phyloP scores from a whole-genome alignment of 805 yeast genomes.

The Candida schatavii region DNA sequence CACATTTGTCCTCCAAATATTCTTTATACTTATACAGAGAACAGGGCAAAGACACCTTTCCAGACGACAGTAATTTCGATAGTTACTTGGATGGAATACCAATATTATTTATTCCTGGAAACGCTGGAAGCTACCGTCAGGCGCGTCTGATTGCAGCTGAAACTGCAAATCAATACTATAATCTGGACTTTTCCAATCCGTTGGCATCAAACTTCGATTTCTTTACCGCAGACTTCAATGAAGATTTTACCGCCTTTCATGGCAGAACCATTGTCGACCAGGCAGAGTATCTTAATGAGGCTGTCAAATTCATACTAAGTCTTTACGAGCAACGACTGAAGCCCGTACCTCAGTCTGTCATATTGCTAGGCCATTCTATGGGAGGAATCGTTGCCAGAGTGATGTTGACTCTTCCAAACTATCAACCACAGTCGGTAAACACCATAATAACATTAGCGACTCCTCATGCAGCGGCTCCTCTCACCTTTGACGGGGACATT shows the following conservation, averaged over 20 bases:
- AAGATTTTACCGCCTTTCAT: constrained; percentile 94
- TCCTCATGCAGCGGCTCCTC: constrained; percentile 91
- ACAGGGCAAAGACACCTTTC: constrained; percentile 62
- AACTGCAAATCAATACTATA: constrained; percentile 54
- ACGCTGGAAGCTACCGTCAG: constrained; percentile 92
- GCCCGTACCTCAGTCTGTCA: constrained; percentile 68
- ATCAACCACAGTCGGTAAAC: constrained; percentile 66
- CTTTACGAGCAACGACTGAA: constrained; percentile 49
- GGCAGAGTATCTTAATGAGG: constrained; percentile 90
- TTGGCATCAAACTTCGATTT: constrained; percentile 63
- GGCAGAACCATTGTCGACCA: constrained; percentile 92
- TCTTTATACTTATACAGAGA: constrained; percentile 85
- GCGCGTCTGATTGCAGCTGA: constrained; percentile 90
- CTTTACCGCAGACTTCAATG: constrained; percentile 91
- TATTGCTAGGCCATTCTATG: constrained; percentile 91
- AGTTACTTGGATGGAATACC: constrained; percentile 68
- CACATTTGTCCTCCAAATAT: constrained; percentile 75
- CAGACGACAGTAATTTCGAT: constrained; percentile 35
- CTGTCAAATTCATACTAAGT: constrained; percentile 69
- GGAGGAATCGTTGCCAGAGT: constrained; percentile 94
- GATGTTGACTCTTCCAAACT: constrained; percentile 77
- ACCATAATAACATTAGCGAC: constrained; percentile 84
- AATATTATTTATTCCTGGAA: constrained; percentile 91
- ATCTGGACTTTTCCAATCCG: constrained; percentile 23
- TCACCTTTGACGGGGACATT: constrained; percentile 89